phyloP scores from a whole-genome alignment of 306 rosid species.

The Prunus persica region DNA sequence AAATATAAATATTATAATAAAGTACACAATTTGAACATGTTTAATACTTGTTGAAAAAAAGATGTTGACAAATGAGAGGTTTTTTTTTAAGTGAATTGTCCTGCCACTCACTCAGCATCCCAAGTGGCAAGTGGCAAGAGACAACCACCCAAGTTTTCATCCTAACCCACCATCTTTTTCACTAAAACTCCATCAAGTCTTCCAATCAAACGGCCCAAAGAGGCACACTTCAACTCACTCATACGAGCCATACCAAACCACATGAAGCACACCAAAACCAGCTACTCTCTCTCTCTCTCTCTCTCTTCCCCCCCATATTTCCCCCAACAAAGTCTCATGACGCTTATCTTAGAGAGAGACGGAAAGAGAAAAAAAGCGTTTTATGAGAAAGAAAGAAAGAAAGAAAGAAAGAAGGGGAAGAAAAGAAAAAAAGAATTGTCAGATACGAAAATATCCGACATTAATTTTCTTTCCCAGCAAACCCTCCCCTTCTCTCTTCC shows the following conservation, averaged over 20 bases:
- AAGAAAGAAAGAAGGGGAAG: neutral
- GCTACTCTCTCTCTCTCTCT: neutral
- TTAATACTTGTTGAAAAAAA: no score
- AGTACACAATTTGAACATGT: no score
- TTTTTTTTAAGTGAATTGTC: no score
- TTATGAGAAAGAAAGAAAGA: neutral
- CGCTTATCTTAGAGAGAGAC: neutral
- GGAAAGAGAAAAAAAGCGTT: neutral
- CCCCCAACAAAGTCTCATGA: slow-evolving; percentile 9
- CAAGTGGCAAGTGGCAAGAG: no score
- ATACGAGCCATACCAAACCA: neutral
- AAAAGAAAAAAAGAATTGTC: slow-evolving; percentile 8
- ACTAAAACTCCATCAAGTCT: neutral
- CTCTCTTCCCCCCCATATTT: neutral
- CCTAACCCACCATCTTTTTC: neutral
- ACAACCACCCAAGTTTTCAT: neutral
- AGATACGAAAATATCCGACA: slow-evolving; percentile 42
- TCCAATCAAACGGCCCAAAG: neutral
- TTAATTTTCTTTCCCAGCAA: slow-evolving; percentile 18
- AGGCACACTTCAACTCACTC: slow-evolving; percentile 1
- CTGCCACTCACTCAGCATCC: no score
- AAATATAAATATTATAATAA: no score
- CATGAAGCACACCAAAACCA: neutral
- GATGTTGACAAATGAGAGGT: no score
- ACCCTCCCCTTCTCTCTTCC: neutral